Evolutionary conservation across 164 flowering plant genomes (phyloP).

Genomic region (Nymphaea colorata): DNA sequence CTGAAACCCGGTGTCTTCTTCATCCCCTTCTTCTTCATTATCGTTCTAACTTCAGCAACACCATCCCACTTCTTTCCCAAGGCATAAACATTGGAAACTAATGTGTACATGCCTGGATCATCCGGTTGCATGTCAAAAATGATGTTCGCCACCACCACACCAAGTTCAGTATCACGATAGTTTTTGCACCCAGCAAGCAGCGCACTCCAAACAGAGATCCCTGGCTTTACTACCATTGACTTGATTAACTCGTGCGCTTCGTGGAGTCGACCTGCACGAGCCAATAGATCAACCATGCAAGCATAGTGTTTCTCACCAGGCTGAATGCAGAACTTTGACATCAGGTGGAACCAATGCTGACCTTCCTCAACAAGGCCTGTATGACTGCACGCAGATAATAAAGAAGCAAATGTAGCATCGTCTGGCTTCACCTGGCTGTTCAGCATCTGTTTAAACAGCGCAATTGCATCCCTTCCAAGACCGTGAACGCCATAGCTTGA

Average conservation of each 20-base stretch:
- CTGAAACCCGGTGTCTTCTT: slow-evolving; percentile 22
- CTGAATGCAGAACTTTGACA: slow-evolving; percentile 13
- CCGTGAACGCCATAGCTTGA: slow-evolving; percentile 24
- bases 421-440: slow-evolving; percentile 9
- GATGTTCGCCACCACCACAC: slow-evolving; percentile 11
- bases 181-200: slow-evolving; percentile 20
- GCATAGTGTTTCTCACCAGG: slow-evolving; percentile 21
- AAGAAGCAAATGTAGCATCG: slow-evolving; percentile 22
- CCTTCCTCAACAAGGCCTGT: slow-evolving; percentile 24
- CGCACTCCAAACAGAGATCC: slow-evolving; percentile 17
- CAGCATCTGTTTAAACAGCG: slow-evolving; percentile 15
- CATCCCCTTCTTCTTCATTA: slow-evolving; percentile 15
- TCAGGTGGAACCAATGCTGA: slow-evolving; percentile 15
- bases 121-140: slow-evolving; percentile 19
- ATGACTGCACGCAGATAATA: slow-evolving; percentile 25
- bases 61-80: slow-evolving; percentile 18
- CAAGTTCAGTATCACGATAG: slow-evolving; percentile 12
- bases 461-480: slow-evolving; percentile 16
- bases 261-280: slow-evolving; percentile 18
- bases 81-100: slow-evolving; percentile 20
- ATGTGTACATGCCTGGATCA: slow-evolving; percentile 23
- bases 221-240: slow-evolving; percentile 13
- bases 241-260: slow-evolving; percentile 16
- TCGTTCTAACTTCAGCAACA: slow-evolving; percentile 17
- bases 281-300: slow-evolving; percentile 23